Conservation (phyloP, 1,284 basidiomycete genomes). For the Apiotrichum gracile region DNA sequence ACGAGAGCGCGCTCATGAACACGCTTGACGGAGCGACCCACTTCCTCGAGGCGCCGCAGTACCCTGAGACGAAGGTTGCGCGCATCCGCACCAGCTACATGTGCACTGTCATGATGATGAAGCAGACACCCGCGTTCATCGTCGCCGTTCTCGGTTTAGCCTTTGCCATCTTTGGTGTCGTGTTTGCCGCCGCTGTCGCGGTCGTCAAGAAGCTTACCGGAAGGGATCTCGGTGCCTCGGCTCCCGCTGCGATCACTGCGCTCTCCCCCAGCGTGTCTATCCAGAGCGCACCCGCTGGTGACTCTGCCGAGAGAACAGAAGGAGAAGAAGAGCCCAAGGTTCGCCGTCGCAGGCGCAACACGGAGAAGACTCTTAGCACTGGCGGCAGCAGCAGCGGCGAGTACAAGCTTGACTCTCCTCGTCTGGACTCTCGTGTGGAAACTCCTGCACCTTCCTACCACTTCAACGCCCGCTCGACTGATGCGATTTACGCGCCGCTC, state of each 20-base stretch:
- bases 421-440: neutral
- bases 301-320: neutral
- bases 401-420: neutral
- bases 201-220: constrained; percentile 13
- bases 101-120: constrained; percentile 14
- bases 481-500: neutral
- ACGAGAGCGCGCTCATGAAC: constrained; percentile 4
- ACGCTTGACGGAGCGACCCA: constrained; percentile 5
- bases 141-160: constrained; percentile 12
- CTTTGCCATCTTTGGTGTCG: constrained; percentile 16
- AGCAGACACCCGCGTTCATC: constrained; percentile 13
- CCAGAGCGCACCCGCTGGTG: neutral
- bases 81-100: constrained; percentile 16
- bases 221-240: neutral
- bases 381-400: neutral
- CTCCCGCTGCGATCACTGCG: neutral
- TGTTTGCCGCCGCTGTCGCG: constrained; percentile 8
- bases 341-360: neutral
- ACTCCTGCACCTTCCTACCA: neutral
- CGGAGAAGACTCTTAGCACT: neutral
- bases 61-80: constrained; percentile 4
- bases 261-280: neutral
- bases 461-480: neutral
- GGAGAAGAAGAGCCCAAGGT: neutral
- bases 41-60: constrained; percentile 7